Percentiles rank a stretch among this genome's conserved stretches.
Evolutionary conservation across 116 monocot species (phyloP).

Genomic region (Papilionanthe hybrid): DNA sequence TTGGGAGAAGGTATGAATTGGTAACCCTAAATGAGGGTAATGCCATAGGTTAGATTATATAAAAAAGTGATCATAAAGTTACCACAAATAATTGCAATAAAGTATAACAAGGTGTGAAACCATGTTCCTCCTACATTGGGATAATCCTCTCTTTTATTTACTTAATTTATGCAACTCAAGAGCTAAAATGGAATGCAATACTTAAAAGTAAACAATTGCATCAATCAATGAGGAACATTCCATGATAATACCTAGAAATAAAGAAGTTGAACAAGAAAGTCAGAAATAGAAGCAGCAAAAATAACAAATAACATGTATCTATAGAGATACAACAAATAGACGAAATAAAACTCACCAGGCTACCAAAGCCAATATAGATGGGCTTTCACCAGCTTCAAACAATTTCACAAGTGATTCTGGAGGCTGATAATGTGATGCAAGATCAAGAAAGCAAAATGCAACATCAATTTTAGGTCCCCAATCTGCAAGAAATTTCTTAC

Average conservation of each 20-base stretch:
- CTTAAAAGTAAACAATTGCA: not conserved
- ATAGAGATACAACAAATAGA: not conserved
- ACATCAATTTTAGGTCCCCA: constrained; percentile 99
- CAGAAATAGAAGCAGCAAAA: not conserved
- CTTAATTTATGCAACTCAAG: not conserved
- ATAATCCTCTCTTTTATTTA: not conserved
- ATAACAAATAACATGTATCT: not conserved
- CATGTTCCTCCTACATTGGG: not conserved
- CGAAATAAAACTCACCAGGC: constrained; percentile 70
- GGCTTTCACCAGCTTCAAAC: constrained; percentile 89
- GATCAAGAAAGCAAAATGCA: constrained; percentile 99
- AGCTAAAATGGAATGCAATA: not conserved
- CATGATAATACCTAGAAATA: not conserved
- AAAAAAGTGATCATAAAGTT: not conserved
- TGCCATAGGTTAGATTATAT: not conserved
- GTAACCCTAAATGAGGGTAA: not conserved
- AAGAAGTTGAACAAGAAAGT: not conserved
- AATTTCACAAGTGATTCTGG: constrained; percentile 88
- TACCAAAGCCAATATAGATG: constrained; percentile 98
- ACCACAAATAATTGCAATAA: not conserved
- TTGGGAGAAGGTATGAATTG: too few relatives aligned
- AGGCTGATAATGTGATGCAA: constrained; percentile 91
- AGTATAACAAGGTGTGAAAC: not conserved
- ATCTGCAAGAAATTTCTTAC: constrained; percentile 38
- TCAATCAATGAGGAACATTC: not conserved